Evolutionary conservation across 768 basidiomycete genomes (phyloP), one percentile per base, ranked within the genome.

Genomic region (Russula sp.): DNA sequence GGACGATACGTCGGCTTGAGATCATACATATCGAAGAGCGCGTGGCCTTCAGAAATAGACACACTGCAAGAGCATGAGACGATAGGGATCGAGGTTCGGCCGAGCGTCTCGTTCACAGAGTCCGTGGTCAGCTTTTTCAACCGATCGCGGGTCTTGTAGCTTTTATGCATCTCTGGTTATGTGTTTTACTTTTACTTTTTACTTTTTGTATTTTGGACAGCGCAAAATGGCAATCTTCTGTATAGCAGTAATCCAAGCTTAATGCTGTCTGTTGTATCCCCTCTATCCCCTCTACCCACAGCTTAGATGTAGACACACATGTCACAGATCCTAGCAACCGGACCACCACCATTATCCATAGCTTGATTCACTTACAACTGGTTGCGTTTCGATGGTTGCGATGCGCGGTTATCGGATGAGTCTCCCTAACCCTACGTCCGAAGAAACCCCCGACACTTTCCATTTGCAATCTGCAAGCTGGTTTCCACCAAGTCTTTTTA

Each of bases 91-190:
- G 59, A 61, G 4, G 30, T 65, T 30, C 40, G 64, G 22, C 38
- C 38, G 13, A 65, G 64, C n/a, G 22, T 65, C 22, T 57, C 64
- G 0, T 16, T 65, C n/a, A 11, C n/a, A 16, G 64, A 65, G 40
- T 51, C 59, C 24, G n/a, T 65, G n/a, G 34, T n/a, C 18, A 65
- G 64, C 42, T 61, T 57, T 26, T 65, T 61, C 46, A 64, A 61
- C 24, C 58, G 63, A n/a, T 9, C 44, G 11, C 58, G 46, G 13
- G 2, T 64, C 16, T 1, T 64, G 13, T 64, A 61, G 38, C 6
- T 18, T 40, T 40, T 40, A 40, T 40, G 38, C 38, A 40, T 40
- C 38, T 26, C 24, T 18, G 50, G 53, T 42, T 50, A 7, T 20
- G 44, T 46, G 22, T 24, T 14, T 14, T 22, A 9, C 4, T 10